Percentiles rank a stretch among this genome's conserved stretches.
These are phyloP conservation scores for Coemansia sp. DNA, from an alignment of 192 early-diverging fungal species.

Conservation along the genomic window DNA sequence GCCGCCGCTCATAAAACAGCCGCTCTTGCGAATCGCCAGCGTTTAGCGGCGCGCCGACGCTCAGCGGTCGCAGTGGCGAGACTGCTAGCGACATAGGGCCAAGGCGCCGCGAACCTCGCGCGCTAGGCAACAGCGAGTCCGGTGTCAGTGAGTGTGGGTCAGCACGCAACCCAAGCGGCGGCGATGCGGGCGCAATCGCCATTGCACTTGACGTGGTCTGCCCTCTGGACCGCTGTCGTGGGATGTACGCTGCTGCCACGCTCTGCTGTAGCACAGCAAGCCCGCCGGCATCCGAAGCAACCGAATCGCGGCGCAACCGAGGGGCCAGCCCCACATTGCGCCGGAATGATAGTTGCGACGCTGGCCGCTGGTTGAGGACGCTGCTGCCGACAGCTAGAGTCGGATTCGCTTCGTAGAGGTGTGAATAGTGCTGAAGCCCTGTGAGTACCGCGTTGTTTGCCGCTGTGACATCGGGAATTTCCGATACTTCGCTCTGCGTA, in stretches of 20 bases:
- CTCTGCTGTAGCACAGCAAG: not conserved
- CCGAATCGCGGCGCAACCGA: conserved; percentile 22
- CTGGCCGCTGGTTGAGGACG: conserved; percentile 10
- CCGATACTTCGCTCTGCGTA: conserved; percentile 31
- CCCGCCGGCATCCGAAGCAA: conserved; percentile 6
- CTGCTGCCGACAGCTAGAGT: not conserved
- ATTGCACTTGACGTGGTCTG: conserved; percentile 15
- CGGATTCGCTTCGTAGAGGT: not conserved
- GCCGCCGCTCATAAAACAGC: conserved; percentile 10
- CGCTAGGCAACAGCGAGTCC: not conserved
- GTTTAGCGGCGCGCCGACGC: not conserved
- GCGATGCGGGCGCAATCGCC: not conserved
- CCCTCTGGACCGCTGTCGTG: conserved; percentile 19
- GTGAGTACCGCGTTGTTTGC: not conserved
- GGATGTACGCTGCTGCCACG: not conserved
- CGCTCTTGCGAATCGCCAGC: not conserved
- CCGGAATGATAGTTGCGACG: conserved; percentile 16
- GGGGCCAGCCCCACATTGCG: conserved; percentile 12
- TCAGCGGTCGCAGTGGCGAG: not conserved
- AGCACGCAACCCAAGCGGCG: not conserved
- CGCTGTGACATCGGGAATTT: not conserved
- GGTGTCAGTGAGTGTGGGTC: not conserved
- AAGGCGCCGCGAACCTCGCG: not conserved
- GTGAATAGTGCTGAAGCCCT: conserved; percentile 5
- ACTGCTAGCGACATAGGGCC: not conserved